phyloP scores from a whole-genome alignment of 305 asterid genomes.

The Ajuga reptans region DNA sequence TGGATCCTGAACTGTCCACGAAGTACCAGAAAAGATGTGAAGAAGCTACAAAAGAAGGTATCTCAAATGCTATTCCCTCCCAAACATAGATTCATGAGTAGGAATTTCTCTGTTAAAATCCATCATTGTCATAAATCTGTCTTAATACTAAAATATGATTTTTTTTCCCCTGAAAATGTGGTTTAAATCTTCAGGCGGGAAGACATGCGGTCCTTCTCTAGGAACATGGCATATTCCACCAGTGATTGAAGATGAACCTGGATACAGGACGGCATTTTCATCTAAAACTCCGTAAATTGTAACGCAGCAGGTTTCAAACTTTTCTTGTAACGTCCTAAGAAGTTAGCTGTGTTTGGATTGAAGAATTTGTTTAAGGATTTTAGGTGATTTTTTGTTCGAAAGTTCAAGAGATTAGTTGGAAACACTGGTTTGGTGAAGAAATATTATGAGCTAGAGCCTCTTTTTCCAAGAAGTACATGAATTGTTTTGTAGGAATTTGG shows the following conservation, averaged over 20 bases:
- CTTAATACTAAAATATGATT: not conserved
- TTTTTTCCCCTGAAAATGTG: not conserved
- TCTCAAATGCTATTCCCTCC: not conserved
- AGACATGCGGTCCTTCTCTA: constrained; percentile 57
- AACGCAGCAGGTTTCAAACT: not conserved
- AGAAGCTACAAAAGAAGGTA: constrained; percentile 94
- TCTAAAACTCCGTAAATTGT: constrained; percentile 15
- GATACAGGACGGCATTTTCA: constrained; percentile 32
- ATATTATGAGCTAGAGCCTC: not conserved
- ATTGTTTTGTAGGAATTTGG: not conserved
- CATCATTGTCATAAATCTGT: not conserved
- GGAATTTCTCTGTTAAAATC: not conserved
- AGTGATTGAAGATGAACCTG: constrained; percentile 59
- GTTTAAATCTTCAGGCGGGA: constrained; percentile 49
- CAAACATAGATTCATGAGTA: not conserved
- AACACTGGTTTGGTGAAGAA: not conserved
- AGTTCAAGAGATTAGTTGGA: not conserved
- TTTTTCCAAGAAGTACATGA: not conserved
- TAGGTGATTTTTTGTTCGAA: not conserved
- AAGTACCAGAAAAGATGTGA: constrained; percentile 71
- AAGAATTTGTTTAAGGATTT: not conserved
- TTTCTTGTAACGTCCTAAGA: not conserved
- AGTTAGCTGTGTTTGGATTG: not conserved
- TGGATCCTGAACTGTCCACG: constrained; percentile 47
- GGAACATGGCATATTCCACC: constrained; percentile 85